Evolutionary conservation across 163 green algal genomes (phyloP).

Genomic region (Prototheca cutis): DNA sequence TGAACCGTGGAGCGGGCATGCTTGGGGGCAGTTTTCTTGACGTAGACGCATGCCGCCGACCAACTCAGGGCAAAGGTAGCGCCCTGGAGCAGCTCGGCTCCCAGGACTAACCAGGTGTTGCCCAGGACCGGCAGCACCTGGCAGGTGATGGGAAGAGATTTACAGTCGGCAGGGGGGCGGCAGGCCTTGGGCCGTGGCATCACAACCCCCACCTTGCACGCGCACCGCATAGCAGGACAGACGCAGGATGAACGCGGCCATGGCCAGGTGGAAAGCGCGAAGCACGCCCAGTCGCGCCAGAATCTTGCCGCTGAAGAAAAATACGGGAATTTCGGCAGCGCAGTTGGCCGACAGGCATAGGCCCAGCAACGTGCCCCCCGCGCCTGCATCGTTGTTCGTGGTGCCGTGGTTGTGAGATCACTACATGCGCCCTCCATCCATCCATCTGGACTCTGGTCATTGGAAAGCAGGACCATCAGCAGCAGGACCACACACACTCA

Average conservation of each 20-base stretch:
- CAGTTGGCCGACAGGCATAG: conserved; percentile 29
- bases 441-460: no score
- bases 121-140: conserved; percentile 13
- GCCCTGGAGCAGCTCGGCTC: conserved; percentile 42
- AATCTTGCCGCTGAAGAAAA: conserved; percentile 18
- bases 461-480: not conserved
- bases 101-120: conserved; percentile 34
- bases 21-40: conserved; percentile 30
- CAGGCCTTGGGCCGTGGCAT: not conserved
- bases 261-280: conserved; percentile 13
- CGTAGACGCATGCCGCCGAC: conserved; percentile 37
- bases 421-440: no score
- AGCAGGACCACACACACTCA: not conserved
- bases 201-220: not conserved
- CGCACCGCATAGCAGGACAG: conserved; percentile 11
- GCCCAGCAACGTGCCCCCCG: conserved; percentile 18
- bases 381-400: conserved; percentile 8
- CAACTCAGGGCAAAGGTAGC: conserved; percentile 47
- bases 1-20: conserved; percentile 38
- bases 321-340: conserved; percentile 24
- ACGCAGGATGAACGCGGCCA: conserved; percentile 24
- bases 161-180: not conserved
- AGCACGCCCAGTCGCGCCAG: conserved; percentile 16
- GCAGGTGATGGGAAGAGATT: not conserved
- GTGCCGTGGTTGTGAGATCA: no score